These are phyloP conservation scores for Laburnicola sp. DNA, from an alignment of 2,329 filamentous ascomycete species.

Conservation along the genomic window DNA sequence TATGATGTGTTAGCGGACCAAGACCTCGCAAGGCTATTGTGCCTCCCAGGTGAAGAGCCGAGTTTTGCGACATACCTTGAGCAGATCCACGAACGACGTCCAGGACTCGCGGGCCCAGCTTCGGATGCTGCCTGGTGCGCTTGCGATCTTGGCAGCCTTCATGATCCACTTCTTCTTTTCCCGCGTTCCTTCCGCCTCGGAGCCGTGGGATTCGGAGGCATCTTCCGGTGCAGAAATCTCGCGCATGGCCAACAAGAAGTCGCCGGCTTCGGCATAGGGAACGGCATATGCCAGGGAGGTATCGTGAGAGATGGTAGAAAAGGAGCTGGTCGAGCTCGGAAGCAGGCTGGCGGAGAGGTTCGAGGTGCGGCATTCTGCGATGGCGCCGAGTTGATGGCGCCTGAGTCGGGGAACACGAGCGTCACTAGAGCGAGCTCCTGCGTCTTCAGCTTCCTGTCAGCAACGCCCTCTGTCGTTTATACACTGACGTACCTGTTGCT, in stretches of 20 bases:
- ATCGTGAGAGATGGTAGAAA: slow-evolving; percentile 82
- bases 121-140: slow-evolving; percentile 63
- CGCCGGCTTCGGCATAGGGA: slow-evolving; percentile 71
- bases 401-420: slow-evolving; percentile 84
- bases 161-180: slow-evolving; percentile 96
- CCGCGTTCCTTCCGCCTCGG: slow-evolving; percentile 51
- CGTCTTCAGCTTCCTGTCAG: slow-evolving; percentile 39
- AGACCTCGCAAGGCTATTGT: neutral
- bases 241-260: slow-evolving; percentile 75
- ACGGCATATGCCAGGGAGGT: slow-evolving; percentile 81
- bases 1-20: slow-evolving; percentile 53
- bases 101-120: slow-evolving; percentile 78
- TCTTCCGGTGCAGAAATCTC: slow-evolving; percentile 74
- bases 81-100: slow-evolving; percentile 77
- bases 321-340: slow-evolving; percentile 79
- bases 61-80: slow-evolving; percentile 56
- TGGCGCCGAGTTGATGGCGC: slow-evolving; percentile 67
- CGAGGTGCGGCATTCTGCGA: slow-evolving; percentile 68
- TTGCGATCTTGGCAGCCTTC: slow-evolving; percentile 73
- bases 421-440: slow-evolving; percentile 83
- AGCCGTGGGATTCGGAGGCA: slow-evolving; percentile 51
- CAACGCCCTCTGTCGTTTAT: neutral
- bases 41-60: slow-evolving; percentile 2
- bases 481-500: slow-evolving; percentile 29
- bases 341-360: slow-evolving; percentile 76